phyloP scores from a whole-genome alignment of 352 stramenopile genomes.

The Phytopythium mirpurense region DNA sequence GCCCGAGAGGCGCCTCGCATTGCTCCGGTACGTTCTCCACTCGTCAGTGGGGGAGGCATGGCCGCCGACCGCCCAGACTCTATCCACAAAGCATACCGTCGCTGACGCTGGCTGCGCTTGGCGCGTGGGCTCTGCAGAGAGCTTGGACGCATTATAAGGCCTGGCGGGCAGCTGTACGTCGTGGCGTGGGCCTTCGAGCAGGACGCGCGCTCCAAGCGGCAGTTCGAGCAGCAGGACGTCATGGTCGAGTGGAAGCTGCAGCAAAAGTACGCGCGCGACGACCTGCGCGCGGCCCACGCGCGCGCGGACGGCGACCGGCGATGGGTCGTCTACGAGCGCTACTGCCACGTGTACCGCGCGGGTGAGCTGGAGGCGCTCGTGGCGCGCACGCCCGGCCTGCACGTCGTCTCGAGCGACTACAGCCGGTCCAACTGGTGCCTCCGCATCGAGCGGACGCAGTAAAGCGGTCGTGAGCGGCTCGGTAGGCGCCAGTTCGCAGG shows the following conservation, averaged over 20 bases:
- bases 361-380: constrained; percentile 70
- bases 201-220: constrained; percentile 66
- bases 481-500: too few species aligned
- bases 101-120: neutral
- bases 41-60: too few species aligned
- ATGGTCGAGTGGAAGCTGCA: constrained; percentile 87
- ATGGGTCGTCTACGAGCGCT: constrained; percentile 79
- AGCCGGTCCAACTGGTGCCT: constrained; percentile 82
- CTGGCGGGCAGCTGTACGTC: constrained; percentile 53
- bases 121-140: constrained; percentile 28
- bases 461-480: neutral
- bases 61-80: too few species aligned
- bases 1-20: constrained; percentile 50
- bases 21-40: constrained; percentile 47
- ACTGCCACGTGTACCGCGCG: constrained; percentile 77
- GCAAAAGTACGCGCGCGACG: constrained; percentile 53
- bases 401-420: constrained; percentile 57
- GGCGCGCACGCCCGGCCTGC: constrained; percentile 42
- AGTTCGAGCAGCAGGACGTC: constrained; percentile 74
- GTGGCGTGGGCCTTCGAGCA: constrained; percentile 85
- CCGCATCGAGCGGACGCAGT: constrained; percentile 27
- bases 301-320: constrained; percentile 20
- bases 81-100: neutral
- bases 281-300: constrained; percentile 2
- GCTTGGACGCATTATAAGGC: constrained; percentile 51